Evolutionary conservation across 192 early-diverging fungal genomes (phyloP).

Genomic region (Coemansia sp.): DNA sequence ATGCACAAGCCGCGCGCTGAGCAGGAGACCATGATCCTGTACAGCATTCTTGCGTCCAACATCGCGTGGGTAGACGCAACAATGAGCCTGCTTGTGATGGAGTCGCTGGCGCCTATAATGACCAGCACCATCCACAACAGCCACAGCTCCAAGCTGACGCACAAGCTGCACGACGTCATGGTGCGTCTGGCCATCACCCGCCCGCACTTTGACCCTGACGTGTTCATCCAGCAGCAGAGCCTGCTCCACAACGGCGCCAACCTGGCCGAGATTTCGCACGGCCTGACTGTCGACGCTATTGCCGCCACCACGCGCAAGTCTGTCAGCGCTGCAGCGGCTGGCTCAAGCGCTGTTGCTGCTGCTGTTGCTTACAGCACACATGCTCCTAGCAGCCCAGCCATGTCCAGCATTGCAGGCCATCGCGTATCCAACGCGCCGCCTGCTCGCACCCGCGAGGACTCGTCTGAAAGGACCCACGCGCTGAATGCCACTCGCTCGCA

Average conservation of each 20-base stretch:
- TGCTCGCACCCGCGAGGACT: slow-evolving; percentile 42
- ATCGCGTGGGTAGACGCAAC: slow-evolving; percentile 48
- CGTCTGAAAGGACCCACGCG: slow-evolving; percentile 20
- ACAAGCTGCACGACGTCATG: slow-evolving; percentile 54
- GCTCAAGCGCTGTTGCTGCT: background rate
- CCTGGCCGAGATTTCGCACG: slow-evolving; percentile 28
- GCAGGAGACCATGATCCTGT: slow-evolving; percentile 52
- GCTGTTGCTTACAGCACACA: slow-evolving; percentile 1
- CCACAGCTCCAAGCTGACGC: slow-evolving; percentile 46
- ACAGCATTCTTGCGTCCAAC: slow-evolving; percentile 46
- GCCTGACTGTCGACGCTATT: slow-evolving; percentile 41
- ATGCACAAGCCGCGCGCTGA: slow-evolving; percentile 48
- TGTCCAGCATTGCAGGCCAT: slow-evolving; percentile 7
- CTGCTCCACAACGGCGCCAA: slow-evolving; percentile 19
- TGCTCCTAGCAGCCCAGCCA: slow-evolving; percentile 13
- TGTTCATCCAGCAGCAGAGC: slow-evolving; percentile 51
- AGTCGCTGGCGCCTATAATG: slow-evolving; percentile 52
- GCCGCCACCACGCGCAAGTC: slow-evolving; percentile 45
- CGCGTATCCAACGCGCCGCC: slow-evolving; percentile 44
- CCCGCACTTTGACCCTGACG: slow-evolving; percentile 54
- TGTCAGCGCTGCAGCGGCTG: slow-evolving; percentile 18
- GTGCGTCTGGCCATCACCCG: slow-evolving; percentile 50
- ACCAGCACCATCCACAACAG: slow-evolving; percentile 33
- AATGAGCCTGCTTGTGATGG: slow-evolving; percentile 50
- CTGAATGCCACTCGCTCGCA: slow-evolving; percentile 30